Percentiles rank a stretch among this genome's conserved stretches.
These are phyloP conservation scores for Afroboletus lepidellus DNA, from an alignment of 1,284 basidiomycete species.

Conservation along the genomic window DNA sequence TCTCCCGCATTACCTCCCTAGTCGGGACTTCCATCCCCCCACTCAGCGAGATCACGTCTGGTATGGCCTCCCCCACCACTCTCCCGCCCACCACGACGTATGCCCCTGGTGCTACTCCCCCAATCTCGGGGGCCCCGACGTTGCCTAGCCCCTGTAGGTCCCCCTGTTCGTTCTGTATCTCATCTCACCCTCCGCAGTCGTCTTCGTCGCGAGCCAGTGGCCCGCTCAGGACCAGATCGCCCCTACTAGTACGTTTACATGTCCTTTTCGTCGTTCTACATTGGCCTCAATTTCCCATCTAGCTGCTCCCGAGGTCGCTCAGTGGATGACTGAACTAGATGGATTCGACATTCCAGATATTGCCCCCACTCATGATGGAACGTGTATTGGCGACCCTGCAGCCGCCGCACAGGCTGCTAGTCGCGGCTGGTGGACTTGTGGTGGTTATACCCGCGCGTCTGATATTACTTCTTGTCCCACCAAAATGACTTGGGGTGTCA, in stretches of 20 bases:
- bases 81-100: constrained; percentile 52
- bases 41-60: constrained; percentile 62
- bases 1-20: constrained; percentile 28
- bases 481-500: constrained; percentile 79
- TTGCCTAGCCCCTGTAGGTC: constrained; percentile 64
- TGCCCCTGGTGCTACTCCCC: constrained; percentile 56
- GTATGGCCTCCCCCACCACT: constrained; percentile 60
- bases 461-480: constrained; percentile 76
- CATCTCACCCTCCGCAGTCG: constrained; percentile 40
- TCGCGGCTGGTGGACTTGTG: constrained; percentile 88
- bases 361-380: constrained; percentile 59
- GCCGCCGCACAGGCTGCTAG: constrained; percentile 57
- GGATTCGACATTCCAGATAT: constrained; percentile 70
- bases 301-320: constrained; percentile 63
- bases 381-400: constrained; percentile 58
- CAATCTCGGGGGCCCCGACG: constrained; percentile 60
- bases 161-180: neutral
- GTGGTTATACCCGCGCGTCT: constrained; percentile 68
- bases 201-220: constrained; percentile 53
- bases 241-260: constrained; percentile 48
- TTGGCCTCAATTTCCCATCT: neutral
- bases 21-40: constrained; percentile 44
- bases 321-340: constrained; percentile 77
- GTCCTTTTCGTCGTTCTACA: neutral
- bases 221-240: constrained; percentile 70